Percentiles rank a stretch among this genome's conserved stretches.
phyloP scores from a whole-genome alignment of 169 alveolate genomes.

The Plasmodium reichenowi region DNA sequence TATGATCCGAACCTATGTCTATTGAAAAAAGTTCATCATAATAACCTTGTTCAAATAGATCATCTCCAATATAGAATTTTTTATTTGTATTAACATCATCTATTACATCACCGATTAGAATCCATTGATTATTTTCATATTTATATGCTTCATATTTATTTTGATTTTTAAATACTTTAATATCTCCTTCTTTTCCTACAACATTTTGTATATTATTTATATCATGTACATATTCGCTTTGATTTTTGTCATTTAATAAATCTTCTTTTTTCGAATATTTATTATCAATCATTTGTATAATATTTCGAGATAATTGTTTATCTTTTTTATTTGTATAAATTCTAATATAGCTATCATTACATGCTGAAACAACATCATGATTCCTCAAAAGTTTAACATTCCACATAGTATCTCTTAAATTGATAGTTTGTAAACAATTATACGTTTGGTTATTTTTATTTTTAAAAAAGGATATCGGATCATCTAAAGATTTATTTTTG shows the following conservation, averaged over 20 bases:
- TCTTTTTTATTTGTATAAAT: slow-evolving; percentile 46
- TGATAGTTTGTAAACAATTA: slow-evolving; percentile 45
- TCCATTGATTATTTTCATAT: slow-evolving; percentile 55
- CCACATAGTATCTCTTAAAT: slow-evolving; percentile 50
- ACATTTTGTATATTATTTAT: slow-evolving; percentile 39
- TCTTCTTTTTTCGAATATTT: slow-evolving; percentile 2
- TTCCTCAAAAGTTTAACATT: slow-evolving; percentile 29
- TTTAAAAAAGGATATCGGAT: too few species aligned
- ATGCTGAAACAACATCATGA: slow-evolving; percentile 36
- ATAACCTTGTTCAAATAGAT: slow-evolving; percentile 50
- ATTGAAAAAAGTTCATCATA: slow-evolving; percentile 60
- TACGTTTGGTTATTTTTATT: background rate
- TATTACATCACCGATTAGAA: slow-evolving; percentile 57
- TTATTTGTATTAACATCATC: slow-evolving; percentile 44
- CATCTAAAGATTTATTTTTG: background rate
- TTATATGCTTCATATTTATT: slow-evolving; percentile 65
- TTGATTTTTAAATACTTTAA: slow-evolving; percentile 50
- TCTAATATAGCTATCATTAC: slow-evolving; percentile 57
- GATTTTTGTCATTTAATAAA: background rate
- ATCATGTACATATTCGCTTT: slow-evolving; percentile 10
- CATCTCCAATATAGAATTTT: slow-evolving; percentile 68
- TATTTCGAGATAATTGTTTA: slow-evolving; percentile 8
- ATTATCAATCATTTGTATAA: slow-evolving; percentile 11
- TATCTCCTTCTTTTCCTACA: slow-evolving; percentile 65
- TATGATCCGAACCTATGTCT: slow-evolving; percentile 40